Evolutionary conservation across 179 eudicot genomes (phyloP).

Genomic region (Spergularia azorica): DNA sequence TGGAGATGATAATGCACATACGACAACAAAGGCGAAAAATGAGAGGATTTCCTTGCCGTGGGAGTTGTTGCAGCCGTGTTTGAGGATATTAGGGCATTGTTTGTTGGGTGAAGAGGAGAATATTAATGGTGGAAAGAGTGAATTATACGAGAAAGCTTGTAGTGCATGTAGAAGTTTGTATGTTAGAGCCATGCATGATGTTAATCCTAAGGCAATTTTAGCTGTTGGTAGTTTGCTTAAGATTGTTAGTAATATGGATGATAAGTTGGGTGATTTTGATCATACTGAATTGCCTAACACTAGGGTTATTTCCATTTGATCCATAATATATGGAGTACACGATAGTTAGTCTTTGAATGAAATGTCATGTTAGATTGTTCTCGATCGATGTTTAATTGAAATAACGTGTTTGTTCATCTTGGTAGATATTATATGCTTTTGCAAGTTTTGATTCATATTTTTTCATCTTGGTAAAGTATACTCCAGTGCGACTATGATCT

Average conservation of each 20-base stretch:
- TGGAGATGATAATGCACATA: background rate
- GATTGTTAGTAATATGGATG: conserved; percentile 46
- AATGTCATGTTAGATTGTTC: no score
- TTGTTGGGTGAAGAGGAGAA: conserved; percentile 39
- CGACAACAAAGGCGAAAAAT: background rate
- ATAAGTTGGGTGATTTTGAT: conserved; percentile 39
- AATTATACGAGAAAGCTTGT: conserved; percentile 55
- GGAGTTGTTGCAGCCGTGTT: conserved; percentile 77
- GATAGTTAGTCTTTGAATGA: no score
- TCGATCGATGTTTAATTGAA: no score
- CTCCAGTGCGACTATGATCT: no score
- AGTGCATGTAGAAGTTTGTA: conserved; percentile 62
- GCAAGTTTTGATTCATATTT: no score
- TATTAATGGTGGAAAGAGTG: background rate
- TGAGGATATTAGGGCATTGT: conserved; percentile 86
- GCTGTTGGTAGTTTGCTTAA: conserved; percentile 65
- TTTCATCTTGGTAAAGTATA: no score
- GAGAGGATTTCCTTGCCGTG: conserved; percentile 69
- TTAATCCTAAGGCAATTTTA: conserved; percentile 68
- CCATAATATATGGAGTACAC: background rate
- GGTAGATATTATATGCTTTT: no score
- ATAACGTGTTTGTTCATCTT: no score
- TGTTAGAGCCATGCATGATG: conserved; percentile 69
- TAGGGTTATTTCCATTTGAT: conserved; percentile 33
- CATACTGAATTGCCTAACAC: conserved; percentile 49